Evolutionary conservation across 2,329 filamentous ascomycete genomes (phyloP).

Genomic region (Penicillium sp.): DNA sequence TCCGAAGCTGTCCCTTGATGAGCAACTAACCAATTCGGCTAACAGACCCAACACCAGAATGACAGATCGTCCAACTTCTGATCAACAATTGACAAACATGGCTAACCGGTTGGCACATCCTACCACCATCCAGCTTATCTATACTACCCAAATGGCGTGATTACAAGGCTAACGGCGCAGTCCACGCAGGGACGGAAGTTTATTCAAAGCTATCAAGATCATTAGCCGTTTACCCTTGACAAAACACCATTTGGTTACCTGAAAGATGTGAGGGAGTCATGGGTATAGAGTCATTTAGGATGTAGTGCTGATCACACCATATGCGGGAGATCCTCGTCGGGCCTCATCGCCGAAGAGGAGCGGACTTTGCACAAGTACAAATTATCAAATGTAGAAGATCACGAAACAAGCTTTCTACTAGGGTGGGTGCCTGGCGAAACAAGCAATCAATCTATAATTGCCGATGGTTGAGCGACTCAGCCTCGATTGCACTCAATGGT

Average conservation of each 20-base stretch:
- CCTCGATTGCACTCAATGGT: background rate
- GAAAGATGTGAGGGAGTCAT: background rate
- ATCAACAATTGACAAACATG: background rate
- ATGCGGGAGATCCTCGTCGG: background rate
- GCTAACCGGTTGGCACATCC: background rate
- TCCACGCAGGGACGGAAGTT: background rate
- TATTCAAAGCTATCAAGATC: background rate
- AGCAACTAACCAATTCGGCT: slow-evolving; percentile 1
- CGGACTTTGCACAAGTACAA: background rate
- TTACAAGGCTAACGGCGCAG: background rate
- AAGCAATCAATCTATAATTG: background rate
- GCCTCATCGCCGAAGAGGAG: background rate
- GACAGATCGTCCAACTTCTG: background rate
- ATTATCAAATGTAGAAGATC: background rate
- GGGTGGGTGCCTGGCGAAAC: background rate
- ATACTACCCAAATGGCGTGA: slow-evolving; percentile 2
- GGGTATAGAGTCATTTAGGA: background rate
- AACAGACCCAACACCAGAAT: background rate
- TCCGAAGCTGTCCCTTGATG: background rate
- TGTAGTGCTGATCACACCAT: background rate
- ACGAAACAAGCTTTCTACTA: background rate
- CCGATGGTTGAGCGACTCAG: background rate
- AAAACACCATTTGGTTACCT: background rate
- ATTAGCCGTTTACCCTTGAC: background rate
- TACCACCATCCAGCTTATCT: background rate